These are phyloP conservation scores for Hygrophorus russula DNA, from an alignment of 768 basidiomycete species.

Conservation along the genomic window DNA sequence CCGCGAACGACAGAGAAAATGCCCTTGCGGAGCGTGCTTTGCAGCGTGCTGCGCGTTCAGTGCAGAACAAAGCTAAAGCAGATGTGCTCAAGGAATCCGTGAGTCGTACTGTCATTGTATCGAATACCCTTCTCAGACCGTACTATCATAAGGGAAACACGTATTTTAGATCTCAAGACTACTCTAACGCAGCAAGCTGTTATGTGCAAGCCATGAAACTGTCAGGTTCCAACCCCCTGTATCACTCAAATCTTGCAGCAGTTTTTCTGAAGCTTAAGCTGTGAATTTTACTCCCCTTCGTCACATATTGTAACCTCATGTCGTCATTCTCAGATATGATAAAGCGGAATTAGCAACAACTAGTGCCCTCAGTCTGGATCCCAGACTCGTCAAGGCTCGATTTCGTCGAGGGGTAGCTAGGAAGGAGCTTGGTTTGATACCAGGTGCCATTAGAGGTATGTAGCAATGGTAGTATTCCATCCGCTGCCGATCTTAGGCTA, in stretches of 20 bases:
- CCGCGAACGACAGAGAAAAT: too few species aligned
- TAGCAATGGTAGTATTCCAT: too few species aligned
- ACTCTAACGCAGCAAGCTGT: too few species aligned
- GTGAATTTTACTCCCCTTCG: constrained; percentile 10
- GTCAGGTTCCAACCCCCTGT: constrained; percentile 21
- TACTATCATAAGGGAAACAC: too few species aligned
- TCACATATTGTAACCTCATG: background rate
- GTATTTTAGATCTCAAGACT: too few species aligned
- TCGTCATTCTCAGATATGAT: constrained; percentile 19
- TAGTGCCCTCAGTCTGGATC: constrained; percentile 23
- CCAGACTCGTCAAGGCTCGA: constrained; percentile 24
- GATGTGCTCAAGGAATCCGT: too few species aligned
- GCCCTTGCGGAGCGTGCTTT: too few species aligned
- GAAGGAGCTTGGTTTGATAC: constrained; percentile 15
- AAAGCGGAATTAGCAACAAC: constrained; percentile 27
- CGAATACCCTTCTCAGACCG: background rate
- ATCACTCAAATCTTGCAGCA: constrained; percentile 25
- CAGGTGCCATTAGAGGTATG: constrained; percentile 17
- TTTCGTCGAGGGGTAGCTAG: constrained; percentile 28
- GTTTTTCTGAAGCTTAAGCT: constrained; percentile 24
- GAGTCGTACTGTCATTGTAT: too few species aligned
- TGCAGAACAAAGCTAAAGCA: too few species aligned
- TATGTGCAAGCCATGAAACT: constrained; percentile 13
- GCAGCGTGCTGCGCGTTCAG: too few species aligned
- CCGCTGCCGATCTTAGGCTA: background rate